phyloP scores from a whole-genome alignment of 192 early-diverging fungal genomes.

The Rhizophagus sp. region DNA sequence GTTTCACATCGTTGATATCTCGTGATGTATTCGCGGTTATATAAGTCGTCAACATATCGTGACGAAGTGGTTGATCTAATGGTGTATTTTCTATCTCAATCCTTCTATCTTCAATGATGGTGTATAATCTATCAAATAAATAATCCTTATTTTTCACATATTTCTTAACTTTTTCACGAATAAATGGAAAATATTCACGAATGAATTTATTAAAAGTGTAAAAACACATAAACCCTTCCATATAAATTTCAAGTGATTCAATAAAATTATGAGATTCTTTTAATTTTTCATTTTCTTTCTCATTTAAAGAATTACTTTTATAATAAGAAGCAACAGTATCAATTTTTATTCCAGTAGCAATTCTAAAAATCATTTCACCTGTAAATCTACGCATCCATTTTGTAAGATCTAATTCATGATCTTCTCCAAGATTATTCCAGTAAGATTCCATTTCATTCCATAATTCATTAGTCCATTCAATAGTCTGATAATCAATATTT shows the following conservation, averaged over 20 bases:
- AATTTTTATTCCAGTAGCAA: too few relatives aligned
- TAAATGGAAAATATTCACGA: background rate
- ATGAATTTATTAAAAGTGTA: background rate
- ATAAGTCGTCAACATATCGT: background rate
- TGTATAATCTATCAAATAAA: background rate
- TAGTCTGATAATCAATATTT: too few relatives aligned
- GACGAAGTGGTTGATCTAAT: background rate
- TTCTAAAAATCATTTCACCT: too few relatives aligned
- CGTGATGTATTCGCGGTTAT: constrained; percentile 3
- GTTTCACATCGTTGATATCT: background rate
- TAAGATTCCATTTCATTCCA: too few relatives aligned
- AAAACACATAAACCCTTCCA: background rate
- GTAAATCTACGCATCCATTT: too few relatives aligned
- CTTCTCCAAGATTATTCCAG: too few relatives aligned
- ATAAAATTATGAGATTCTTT: background rate
- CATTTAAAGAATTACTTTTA: background rate
- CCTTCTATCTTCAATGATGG: constrained; percentile 4
- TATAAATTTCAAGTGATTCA: background rate
- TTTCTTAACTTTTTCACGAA: background rate
- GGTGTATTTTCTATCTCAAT: background rate
- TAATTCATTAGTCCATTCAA: too few relatives aligned
- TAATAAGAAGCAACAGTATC: background rate
- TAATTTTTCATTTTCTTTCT: background rate
- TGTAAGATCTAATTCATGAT: too few relatives aligned
- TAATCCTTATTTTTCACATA: background rate